Base-by-base conservation (phyloP, 2,329 filamentous ascomycete genomes). In the Talaromyces pinophilus region DNA sequence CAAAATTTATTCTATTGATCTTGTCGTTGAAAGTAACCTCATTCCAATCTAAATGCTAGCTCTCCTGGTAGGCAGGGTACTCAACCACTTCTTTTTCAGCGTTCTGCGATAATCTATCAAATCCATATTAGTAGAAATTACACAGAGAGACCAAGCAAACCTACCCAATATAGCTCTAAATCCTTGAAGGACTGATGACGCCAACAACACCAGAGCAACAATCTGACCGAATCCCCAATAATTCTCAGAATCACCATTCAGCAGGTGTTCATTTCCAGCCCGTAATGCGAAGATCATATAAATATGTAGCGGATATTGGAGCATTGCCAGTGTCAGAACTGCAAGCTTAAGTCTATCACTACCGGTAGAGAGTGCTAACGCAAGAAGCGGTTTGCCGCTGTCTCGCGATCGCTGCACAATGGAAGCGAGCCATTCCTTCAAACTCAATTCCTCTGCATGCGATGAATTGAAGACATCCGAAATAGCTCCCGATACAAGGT, bases 231-330 rank as follows among this genome's bases (percentile, higher is more conserved):
- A 57, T 25, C 62, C 62, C 62, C 62, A 57, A 17, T 42, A 46
- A 42, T 63, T 57, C 15, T 57, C 62, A 8, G 62, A 63, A 35
- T 63, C 52, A 13, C 50, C 62, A 42, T 63, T 54, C 25, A 63
- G 48, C 13, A 17, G 50, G 17, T 44, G 6, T 8, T 57, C 50
- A 42, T 46, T 63, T 11, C 2, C 38, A 13, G 33, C 22, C 13
- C 62, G 50, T 22, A 63, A 19, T 30, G 50, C 35, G 33, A 55
- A 55, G 13, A 63, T 30, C 50, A 57, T 25, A 19, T 63, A 46
- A 8, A 54, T 57, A 25, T 63, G 62, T 8, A 63, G 35, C 13
- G 61, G 61, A 13, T 55, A 63, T 38, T 63, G 61, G 13, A 62
- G 7, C 61, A 63, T 42, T 33, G 62, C 50, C 19, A 33, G 17